Evolutionary conservation across 129 eudicot species (phyloP), one percentile per base, ranked within the genome.

Genomic region (Lonicera japonica): DNA sequence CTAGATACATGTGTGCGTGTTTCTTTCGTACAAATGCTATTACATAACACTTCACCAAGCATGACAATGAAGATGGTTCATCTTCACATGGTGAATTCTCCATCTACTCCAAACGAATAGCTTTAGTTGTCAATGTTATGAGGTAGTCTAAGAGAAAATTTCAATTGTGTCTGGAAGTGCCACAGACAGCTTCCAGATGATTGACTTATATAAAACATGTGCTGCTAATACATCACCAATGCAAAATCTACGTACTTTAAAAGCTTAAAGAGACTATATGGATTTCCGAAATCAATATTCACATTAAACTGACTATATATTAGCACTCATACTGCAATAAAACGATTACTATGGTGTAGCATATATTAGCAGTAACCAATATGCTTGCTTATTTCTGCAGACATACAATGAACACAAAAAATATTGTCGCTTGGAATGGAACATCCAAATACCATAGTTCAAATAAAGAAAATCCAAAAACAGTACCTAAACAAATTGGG

Each of bases 401-500:
- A 8, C 51, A n/a, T n/a, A n/a, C 51, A 45, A 45, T 61, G 13
- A 61, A 20, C 21, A 61, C 14, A 43, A 41, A 21, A 21, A 12
- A 1, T 29, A 6, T 29, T 29, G 36, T 29, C 6, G 36, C 36
- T 29, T 41, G 71, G 39, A 67, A 21, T 51, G 38, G 40, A 60
- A 57, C 23, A 29, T 63, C 40, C n/a, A 53, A 18, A 18, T 24
- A 51, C 46, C 23, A 43, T 18, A 36, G 63, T 16, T 56, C 43
- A 23, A 52, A 56, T 23, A 60, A 25, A 25, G 19, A 64, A 19
- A 45, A 39, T 20, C 51, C 52, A 13, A 63, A 60, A 64, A 51
- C 10, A 65, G 60, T 78, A 82, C 88, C 88, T 70, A 91, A 76
- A 79, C 95, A 87, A 56, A 91, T 91, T 58, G 97, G 97, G 62